Percentiles rank a stretch among this genome's conserved stretches.
phyloP scores from a whole-genome alignment of 352 stramenopile species.

The Pythium chondricola region DNA sequence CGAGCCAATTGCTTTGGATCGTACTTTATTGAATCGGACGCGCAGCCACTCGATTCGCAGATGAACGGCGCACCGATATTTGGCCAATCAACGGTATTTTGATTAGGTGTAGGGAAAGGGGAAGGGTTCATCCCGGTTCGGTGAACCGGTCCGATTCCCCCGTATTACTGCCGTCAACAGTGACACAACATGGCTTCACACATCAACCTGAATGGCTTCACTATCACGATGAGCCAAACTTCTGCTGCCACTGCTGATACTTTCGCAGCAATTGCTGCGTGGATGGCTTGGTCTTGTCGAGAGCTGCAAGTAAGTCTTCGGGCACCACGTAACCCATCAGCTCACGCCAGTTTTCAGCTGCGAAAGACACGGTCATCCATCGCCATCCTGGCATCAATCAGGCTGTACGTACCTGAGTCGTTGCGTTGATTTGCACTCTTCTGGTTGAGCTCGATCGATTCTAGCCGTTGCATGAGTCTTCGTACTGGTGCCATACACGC shows the following conservation, averaged over 20 bases:
- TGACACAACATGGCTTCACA: no score
- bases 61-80: not conserved
- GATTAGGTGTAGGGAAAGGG: slow-evolving; percentile 11
- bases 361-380: no score
- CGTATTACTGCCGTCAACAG: no score
- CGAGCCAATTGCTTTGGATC: slow-evolving; percentile 12
- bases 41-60: slow-evolving; percentile 19
- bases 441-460: slow-evolving; percentile 28
- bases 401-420: slow-evolving; percentile 8
- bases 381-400: no score
- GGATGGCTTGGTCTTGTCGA: slow-evolving; percentile 79
- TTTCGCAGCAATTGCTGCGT: slow-evolving; percentile 66
- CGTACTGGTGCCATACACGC: slow-evolving; percentile 78
- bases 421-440: slow-evolving; percentile 18
- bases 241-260: slow-evolving; percentile 76
- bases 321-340: slow-evolving; percentile 52
- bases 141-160: slow-evolving; percentile 10
- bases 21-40: slow-evolving; percentile 19
- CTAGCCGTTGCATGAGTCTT: slow-evolving; percentile 58
- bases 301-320: slow-evolving; percentile 41
- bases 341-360: slow-evolving; percentile 40
- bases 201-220: slow-evolving; percentile 7
- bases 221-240: slow-evolving; percentile 65
- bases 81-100: no score
- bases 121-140: slow-evolving; percentile 10